These are phyloP conservation scores for Terana coerulea DNA, from an alignment of 768 basidiomycete species.

Conservation along the genomic window DNA sequence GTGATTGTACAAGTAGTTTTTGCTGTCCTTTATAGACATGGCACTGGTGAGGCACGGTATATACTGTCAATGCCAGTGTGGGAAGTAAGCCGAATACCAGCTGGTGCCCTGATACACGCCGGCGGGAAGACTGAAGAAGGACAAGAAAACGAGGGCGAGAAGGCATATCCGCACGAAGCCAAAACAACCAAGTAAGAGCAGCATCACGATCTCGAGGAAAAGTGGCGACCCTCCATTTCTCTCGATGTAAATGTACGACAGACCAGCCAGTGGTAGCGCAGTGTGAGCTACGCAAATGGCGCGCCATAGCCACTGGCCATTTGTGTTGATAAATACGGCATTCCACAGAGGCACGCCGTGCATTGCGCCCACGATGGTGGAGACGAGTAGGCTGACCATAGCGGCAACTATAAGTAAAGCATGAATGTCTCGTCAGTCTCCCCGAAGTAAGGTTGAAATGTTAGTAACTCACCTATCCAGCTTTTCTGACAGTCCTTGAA, in stretches of 20 bases:
- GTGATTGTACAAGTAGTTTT: too few relatives aligned
- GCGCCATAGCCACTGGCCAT: background rate
- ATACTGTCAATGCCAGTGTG: constrained; percentile 1
- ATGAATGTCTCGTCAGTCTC: background rate
- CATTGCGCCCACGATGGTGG: background rate
- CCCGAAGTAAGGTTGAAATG: too few relatives aligned
- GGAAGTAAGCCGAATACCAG: background rate
- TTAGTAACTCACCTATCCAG: background rate
- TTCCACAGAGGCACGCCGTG: background rate
- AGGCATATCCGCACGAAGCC: background rate
- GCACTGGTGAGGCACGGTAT: too few relatives aligned
- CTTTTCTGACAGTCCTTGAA: background rate
- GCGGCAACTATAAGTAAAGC: background rate
- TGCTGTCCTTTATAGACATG: too few relatives aligned
- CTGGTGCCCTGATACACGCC: background rate
- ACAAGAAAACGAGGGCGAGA: background rate
- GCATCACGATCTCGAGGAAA: background rate
- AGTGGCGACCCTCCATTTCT: background rate
- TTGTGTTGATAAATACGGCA: background rate
- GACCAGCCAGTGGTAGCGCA: background rate
- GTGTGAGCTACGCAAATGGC: background rate
- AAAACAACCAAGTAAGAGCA: background rate
- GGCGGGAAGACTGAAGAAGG: background rate
- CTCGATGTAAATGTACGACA: background rate
- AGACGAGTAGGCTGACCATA: background rate